Evolutionary conservation across 2,329 filamentous ascomycete species (phyloP).

Genomic region (Myriosclerotinia scirpicola): DNA sequence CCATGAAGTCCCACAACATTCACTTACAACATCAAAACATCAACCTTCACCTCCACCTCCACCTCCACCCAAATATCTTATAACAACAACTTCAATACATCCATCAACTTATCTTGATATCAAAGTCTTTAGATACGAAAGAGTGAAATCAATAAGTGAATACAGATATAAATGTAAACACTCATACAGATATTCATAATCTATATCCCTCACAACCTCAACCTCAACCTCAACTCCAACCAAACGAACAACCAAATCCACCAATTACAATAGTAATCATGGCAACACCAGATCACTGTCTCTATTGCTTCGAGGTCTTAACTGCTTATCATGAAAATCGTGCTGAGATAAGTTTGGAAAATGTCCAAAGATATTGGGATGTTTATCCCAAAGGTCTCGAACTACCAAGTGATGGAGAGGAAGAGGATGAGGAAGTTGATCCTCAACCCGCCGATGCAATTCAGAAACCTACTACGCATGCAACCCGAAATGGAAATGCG

Average conservation of each 20-base stretch:
- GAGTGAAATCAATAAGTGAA: not conserved
- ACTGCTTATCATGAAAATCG: conserved; percentile 71
- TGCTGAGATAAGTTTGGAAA: conserved; percentile 62
- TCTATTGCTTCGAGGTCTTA: conserved; percentile 89
- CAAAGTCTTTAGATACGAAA: not conserved
- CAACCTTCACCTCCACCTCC: no score
- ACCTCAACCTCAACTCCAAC: no score
- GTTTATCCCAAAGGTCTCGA: conserved; percentile 43
- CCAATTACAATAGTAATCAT: conserved; percentile 49
- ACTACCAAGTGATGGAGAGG: conserved; percentile 43
- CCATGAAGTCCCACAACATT: conserved; percentile 17
- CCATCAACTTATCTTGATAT: not conserved
- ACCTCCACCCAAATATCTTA: not conserved
- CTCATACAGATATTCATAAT: not conserved
- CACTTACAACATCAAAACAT: not conserved
- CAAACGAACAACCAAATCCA: not conserved
- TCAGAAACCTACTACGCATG: not conserved
- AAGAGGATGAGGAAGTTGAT: conserved; percentile 35
- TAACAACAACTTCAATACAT: not conserved
- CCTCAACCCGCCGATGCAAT: not conserved
- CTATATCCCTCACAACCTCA: not conserved
- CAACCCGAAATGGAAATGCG: conserved; percentile 1
- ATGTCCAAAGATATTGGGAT: conserved; percentile 66
- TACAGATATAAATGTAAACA: not conserved
- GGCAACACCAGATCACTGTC: conserved; percentile 83